Evolutionary conservation across 23 red algal genomes (phyloP).

Genomic region (Gracilaria gracilis): DNA sequence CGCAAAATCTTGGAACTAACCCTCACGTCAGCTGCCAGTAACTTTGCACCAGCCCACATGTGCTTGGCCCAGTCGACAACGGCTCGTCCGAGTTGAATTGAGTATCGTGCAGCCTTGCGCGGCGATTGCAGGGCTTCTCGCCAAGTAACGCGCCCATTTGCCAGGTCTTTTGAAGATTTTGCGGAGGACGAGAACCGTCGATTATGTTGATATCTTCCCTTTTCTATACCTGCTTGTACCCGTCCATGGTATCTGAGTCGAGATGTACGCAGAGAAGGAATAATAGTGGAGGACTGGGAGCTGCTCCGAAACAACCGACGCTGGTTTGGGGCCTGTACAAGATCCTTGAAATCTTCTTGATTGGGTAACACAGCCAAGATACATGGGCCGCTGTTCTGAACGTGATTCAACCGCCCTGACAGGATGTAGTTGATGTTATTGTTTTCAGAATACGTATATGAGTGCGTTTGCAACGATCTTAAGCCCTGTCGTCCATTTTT

Average conservation of each 20-base stretch:
- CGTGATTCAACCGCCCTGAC: background rate
- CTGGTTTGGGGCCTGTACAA: background rate
- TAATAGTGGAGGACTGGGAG: background rate
- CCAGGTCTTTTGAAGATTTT: conserved; percentile 20
- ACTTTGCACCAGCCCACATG: conserved; percentile 91
- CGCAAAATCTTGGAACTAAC: conserved; percentile 87
- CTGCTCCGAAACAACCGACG: conserved; percentile 6
- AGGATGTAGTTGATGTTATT: background rate
- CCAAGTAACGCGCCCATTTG: conserved; percentile 53
- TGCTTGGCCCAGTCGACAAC: conserved; percentile 83
- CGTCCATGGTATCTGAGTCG: background rate
- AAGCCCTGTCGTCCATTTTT: background rate
- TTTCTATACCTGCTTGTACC: conserved; percentile 38
- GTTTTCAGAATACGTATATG: background rate
- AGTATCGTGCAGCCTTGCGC: conserved; percentile 43
- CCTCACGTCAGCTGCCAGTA: conserved; percentile 91
- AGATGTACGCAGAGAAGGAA: background rate
- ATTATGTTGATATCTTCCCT: background rate
- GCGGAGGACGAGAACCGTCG: conserved; percentile 31
- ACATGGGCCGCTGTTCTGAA: background rate
- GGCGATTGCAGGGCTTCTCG: conserved; percentile 69
- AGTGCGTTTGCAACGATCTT: background rate
- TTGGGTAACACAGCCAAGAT: background rate
- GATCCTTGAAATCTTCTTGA: background rate
- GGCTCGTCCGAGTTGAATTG: conserved; percentile 31